Evolutionary conservation across 768 basidiomycete species (phyloP).

Genomic region (Lactifluus subvellereus): DNA sequence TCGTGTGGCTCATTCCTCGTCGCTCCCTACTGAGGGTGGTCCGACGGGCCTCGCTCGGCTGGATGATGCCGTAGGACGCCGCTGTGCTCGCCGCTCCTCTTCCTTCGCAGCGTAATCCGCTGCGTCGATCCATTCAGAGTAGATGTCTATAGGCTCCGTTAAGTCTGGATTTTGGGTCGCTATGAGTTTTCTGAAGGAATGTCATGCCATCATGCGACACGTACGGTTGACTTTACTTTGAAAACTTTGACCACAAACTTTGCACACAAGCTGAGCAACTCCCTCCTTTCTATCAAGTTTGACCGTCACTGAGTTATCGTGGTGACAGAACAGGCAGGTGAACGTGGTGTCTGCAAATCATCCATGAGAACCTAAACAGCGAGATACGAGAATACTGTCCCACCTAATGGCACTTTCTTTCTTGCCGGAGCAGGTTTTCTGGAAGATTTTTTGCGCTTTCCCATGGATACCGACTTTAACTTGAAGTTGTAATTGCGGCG

Average conservation of each 20-base stretch:
- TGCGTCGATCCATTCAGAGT: constrained; percentile 89
- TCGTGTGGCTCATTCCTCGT: constrained; percentile 41
- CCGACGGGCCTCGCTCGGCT: constrained; percentile 36
- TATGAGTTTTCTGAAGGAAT: constrained; percentile 22
- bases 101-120: constrained; percentile 76
- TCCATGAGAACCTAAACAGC: constrained; percentile 4
- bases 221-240: constrained; percentile 84
- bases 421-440: constrained; percentile 68
- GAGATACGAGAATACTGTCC: constrained; percentile 20
- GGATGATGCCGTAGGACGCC: constrained; percentile 53
- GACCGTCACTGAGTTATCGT: constrained; percentile 84
- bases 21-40: constrained; percentile 36
- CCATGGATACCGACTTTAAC: constrained; percentile 45
- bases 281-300: constrained; percentile 83
- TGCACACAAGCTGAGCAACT: constrained; percentile 71
- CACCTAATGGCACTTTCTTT: constrained; percentile 70
- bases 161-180: constrained; percentile 46
- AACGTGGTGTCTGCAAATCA: constrained; percentile 62
- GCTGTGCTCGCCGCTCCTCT: constrained; percentile 37
- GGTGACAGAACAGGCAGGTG: constrained; percentile 85
- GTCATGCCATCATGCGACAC: constrained; percentile 26
- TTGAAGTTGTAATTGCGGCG: constrained; percentile 7
- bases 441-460: constrained; percentile 87
- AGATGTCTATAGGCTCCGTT: constrained; percentile 84
- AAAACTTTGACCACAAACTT: constrained; percentile 81